phyloP scores from a whole-genome alignment of 352 stramenopile species.

The Pythium aphanidermatum region DNA sequence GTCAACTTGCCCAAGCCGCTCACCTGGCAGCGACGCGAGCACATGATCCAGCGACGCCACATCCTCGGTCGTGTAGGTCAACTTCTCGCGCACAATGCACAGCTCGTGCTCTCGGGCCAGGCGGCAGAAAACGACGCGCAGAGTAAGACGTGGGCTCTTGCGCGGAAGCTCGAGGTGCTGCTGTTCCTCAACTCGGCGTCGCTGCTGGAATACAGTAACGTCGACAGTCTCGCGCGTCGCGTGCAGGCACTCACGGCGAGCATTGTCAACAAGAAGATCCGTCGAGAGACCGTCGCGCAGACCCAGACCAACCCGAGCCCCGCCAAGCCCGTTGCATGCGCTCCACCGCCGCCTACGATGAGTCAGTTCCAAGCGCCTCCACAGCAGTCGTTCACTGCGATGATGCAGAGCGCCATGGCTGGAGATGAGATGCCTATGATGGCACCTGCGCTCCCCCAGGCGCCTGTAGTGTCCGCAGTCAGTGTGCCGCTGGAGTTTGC shows the following conservation, averaged over 20 bases:
- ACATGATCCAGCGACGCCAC: slow-evolving; percentile 56
- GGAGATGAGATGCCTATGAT: neutral
- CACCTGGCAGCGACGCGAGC: slow-evolving; percentile 74
- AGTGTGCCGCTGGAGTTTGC: no score
- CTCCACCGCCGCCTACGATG: neutral
- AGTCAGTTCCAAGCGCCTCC: neutral
- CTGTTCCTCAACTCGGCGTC: slow-evolving; percentile 81
- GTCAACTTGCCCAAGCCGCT: slow-evolving; percentile 65
- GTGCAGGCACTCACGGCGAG: slow-evolving; percentile 73
- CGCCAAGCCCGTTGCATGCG: neutral
- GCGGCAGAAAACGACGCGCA: slow-evolving; percentile 10
- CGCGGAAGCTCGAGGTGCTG: slow-evolving; percentile 77
- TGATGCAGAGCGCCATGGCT: slow-evolving; percentile 12
- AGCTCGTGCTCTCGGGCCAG: slow-evolving; percentile 21
- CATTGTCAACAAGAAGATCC: slow-evolving; percentile 86
- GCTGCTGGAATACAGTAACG: slow-evolving; percentile 74
- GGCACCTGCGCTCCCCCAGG: no score
- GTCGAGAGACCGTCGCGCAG: slow-evolving; percentile 28
- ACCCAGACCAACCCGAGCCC: neutral
- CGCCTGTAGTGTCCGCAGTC: no score
- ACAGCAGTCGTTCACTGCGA: slow-evolving; percentile 10
- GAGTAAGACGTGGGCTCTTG: slow-evolving; percentile 61
- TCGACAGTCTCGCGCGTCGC: slow-evolving; percentile 67
- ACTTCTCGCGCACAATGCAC: slow-evolving; percentile 52
- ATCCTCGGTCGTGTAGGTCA: slow-evolving; percentile 65